These are phyloP conservation scores for Trichophyton benhamiae DNA, from an alignment of 2,329 filamentous ascomycete genomes.

Conservation along the genomic window DNA sequence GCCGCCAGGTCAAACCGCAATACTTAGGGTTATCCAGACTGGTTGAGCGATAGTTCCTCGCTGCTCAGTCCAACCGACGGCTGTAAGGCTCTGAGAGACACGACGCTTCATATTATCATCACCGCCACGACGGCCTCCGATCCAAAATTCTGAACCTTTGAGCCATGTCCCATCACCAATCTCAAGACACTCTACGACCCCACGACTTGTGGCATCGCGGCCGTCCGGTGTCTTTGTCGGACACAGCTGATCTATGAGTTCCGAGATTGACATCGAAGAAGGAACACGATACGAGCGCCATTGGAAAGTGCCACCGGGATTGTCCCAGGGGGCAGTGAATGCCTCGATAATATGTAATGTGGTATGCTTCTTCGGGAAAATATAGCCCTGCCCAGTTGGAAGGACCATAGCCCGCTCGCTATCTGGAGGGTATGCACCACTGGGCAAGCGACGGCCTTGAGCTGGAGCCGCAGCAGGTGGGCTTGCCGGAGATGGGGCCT, in stretches of 20 bases:
- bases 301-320: slow-evolving; percentile 25
- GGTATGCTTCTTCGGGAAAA: slow-evolving; percentile 47
- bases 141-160: slow-evolving; percentile 45
- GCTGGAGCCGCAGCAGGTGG: slow-evolving; percentile 29
- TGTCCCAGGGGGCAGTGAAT: slow-evolving; percentile 21
- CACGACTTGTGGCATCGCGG: slow-evolving; percentile 27
- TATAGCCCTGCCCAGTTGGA: slow-evolving; percentile 50
- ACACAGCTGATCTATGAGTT: slow-evolving; percentile 49
- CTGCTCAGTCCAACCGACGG: slow-evolving; percentile 48
- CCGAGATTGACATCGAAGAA: slow-evolving; percentile 40
- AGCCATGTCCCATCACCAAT: slow-evolving; percentile 49
- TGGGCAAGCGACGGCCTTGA: slow-evolving; percentile 29
- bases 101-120: slow-evolving; percentile 29
- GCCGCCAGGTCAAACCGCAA: not conserved
- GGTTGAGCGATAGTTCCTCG: slow-evolving; percentile 12
- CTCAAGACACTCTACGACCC: slow-evolving; percentile 45
- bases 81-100: slow-evolving; percentile 39
- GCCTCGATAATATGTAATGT: slow-evolving; percentile 49
- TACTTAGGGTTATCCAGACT: slow-evolving; percentile 15
- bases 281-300: slow-evolving; percentile 45
- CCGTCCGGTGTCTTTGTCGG: slow-evolving; percentile 35
- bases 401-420: slow-evolving; percentile 34
- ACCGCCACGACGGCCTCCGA: slow-evolving; percentile 6
- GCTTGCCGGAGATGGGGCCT: slow-evolving; percentile 11
- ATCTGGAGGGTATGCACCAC: slow-evolving; percentile 40